Evolutionary conservation across 495 filamentous ascomycete genomes (phyloP), one percentile per base, ranked within the genome.

Genomic region (Chaetomium tenue): DNA sequence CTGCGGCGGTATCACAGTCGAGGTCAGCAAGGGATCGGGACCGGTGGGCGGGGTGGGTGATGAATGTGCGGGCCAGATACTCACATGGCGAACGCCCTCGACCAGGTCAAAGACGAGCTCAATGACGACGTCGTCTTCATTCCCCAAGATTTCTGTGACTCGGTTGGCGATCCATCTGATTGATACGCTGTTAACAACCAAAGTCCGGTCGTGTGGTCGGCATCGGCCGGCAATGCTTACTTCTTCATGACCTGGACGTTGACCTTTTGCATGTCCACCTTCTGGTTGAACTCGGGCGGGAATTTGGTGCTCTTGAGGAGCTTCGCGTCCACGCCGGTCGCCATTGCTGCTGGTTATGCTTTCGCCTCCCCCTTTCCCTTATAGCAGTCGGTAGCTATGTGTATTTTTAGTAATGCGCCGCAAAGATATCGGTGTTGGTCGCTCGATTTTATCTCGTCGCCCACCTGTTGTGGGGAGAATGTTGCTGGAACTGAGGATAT

Each of bases 241-340:
- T 92, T 95, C 83, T 97, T 97, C 87, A 98, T 93, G 62, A 98
- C 91, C 76, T 95, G 92, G 25, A 96, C 81, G 70, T 97, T 97
- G 73, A 98, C 91, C 79, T 98, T 99, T 63, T 85, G 84, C 88
- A 94, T 95, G 79, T 99, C 93, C 47, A 99, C 95, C 82, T 96
- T 97, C 74, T 89, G 85, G 71, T 83, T 93, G 76, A 97, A 98
- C 75, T 98, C 94, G 11, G 88, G 84, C 53, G 94, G 94, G 70
- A 97, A 97, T 74, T 96, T 97, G 60, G 91, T 97, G 76, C 86
- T 83, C 83, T 88, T 89, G 51, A 96, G 80, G 73, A 94, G 83
- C 83, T 95, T 96, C 63, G 88, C 85, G 74, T 97, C 92, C 42
- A 92, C 91, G 63, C 82, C 87, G 60, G 82, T 83, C 67, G 88